Base-by-base conservation (phyloP, 257 asterid genomes). In the Ehretia macrophylla region DNA sequence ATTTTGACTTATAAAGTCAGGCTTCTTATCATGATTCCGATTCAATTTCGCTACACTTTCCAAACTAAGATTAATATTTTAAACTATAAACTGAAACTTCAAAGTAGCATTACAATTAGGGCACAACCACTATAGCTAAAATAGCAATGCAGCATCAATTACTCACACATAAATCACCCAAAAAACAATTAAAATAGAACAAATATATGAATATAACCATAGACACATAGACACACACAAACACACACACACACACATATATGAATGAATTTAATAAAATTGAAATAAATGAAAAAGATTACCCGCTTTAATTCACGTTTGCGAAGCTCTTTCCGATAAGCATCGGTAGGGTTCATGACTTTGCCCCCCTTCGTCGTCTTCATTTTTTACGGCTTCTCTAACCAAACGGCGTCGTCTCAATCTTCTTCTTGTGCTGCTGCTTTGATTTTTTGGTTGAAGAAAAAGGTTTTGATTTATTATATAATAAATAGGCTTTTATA, bases 271-370 rank as follows among this genome's bases (percentile, higher is more conserved):
- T 5, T 13, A 22, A 19, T 5, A 11, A 21, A 37, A 56, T 44
- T n/a, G n/a, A n/a, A n/a, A n/a, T n/a, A n/a, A n/a, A n/a, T n/a
- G n/a, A n/a, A n/a, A n/a, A n/a, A n/a, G 58, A 32, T 59, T 79
- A 86, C 97, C 89, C 97, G 84, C 71, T 85, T 87, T 69, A 92
- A 81, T 80, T 92, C 99, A 75, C 86, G 82, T 32, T 86, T 92
- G 32, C 97, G 96, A 38, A 81, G 75, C 86, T 92, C 96, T 60
- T 92, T 92, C 53, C 99, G 94, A 64, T 79, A 88, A 18, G 99
- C 89, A 72, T 88, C 97, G 72, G 99, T 92, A 83, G 99, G 99
- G 89, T 92, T 92, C 99, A 92, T 92, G 59, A 94, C 85, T 77
- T 92, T 92, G 71, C 99, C 99, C 32, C 99, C 96, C 75, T 92